These are phyloP conservation scores for Bruguiera sexangula DNA, from an alignment of 345 rosid species.

Conservation along the genomic window DNA sequence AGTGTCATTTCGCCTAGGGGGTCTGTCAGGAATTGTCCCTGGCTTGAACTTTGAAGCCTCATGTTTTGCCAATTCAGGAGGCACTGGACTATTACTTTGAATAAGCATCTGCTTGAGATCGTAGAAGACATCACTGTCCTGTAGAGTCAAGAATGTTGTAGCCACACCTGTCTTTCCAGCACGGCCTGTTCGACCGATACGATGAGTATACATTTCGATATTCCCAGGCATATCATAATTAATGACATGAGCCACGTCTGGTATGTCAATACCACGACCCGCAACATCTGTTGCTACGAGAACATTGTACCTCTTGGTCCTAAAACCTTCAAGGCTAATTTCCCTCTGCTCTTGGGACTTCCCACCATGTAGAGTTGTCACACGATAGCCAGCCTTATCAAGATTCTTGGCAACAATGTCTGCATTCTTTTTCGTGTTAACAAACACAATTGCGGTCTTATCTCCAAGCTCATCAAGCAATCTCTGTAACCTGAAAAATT, in stretches of 20 bases:
- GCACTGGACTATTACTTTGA: slow-evolving; percentile 87
- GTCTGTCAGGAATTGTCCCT: slow-evolving; percentile 83
- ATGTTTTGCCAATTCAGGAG: slow-evolving; percentile 88
- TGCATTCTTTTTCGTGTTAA: slow-evolving; percentile 82
- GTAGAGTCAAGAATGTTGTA: slow-evolving; percentile 80
- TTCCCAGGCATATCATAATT: slow-evolving; percentile 89
- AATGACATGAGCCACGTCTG: slow-evolving; percentile 91
- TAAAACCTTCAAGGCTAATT: slow-evolving; percentile 84
- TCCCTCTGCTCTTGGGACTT: slow-evolving; percentile 97
- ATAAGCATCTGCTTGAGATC: slow-evolving; percentile 98
- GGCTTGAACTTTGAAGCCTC: slow-evolving; percentile 97
- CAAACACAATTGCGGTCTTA: slow-evolving; percentile 86
- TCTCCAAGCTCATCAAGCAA: slow-evolving; percentile 83
- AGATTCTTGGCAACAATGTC: slow-evolving; percentile 80
- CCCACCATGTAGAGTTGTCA: slow-evolving; percentile 88
- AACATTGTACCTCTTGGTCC: slow-evolving; percentile 80
- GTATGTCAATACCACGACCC: slow-evolving; percentile 93
- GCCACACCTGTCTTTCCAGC: slow-evolving; percentile 96
- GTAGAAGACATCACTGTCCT: slow-evolving; percentile 79
- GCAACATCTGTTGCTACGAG: slow-evolving; percentile 96
- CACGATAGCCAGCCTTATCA: slow-evolving; percentile 81
- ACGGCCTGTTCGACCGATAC: slow-evolving; percentile 94
- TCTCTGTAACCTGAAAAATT: slow-evolving; percentile 59
- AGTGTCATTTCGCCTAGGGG: slow-evolving; percentile 87
- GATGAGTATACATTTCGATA: slow-evolving; percentile 90